Percentiles rank a stretch among this genome's conserved stretches.
Conservation (phyloP, 306 rosid genomes). For the Arachis stenosperma region DNA sequence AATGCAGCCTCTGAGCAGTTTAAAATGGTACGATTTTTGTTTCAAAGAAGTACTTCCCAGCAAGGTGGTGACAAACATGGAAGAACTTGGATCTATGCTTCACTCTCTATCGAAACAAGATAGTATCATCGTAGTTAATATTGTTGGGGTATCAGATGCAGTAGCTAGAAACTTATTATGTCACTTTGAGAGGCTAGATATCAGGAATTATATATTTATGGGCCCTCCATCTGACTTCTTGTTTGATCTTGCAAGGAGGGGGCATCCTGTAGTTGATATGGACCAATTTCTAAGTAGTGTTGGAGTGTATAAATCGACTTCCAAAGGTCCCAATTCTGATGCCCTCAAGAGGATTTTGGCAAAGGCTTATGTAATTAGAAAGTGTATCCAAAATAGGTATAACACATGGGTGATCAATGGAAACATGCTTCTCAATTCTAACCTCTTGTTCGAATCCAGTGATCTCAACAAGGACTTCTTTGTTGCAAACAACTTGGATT, state of each 20-base stretch:
- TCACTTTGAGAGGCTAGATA: conserved; percentile 79
- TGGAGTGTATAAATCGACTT: conserved; percentile 49
- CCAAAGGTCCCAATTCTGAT: conserved; percentile 47
- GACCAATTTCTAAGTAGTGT: conserved; percentile 59
- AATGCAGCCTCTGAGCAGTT: conserved; percentile 65
- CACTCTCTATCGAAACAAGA: conserved; percentile 50
- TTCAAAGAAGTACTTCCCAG: conserved; percentile 77
- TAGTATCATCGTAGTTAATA: conserved; percentile 57
- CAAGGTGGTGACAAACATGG: conserved; percentile 52
- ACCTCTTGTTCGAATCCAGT: conserved; percentile 38
- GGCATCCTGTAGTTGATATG: conserved; percentile 65
- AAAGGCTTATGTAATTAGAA: conserved; percentile 56
- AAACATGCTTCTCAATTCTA: conserved; percentile 61
- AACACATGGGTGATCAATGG: conserved; percentile 67
- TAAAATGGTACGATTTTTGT: conserved; percentile 95
- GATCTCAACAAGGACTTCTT: conserved; percentile 49
- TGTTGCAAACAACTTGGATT: conserved; percentile 54
- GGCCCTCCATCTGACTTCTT: conserved; percentile 66
- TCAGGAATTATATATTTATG: conserved; percentile 64
- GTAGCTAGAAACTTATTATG: conserved; percentile 70
- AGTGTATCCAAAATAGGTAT: conserved; percentile 61
- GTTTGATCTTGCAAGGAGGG: conserved; percentile 82
- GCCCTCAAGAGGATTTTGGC: conserved; percentile 53
- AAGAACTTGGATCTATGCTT: conserved; percentile 72
- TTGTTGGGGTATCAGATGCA: conserved; percentile 58